These are phyloP conservation scores for Cardamine resedifolia DNA, from an alignment of 345 rosid genomes.

Conservation along the genomic window DNA sequence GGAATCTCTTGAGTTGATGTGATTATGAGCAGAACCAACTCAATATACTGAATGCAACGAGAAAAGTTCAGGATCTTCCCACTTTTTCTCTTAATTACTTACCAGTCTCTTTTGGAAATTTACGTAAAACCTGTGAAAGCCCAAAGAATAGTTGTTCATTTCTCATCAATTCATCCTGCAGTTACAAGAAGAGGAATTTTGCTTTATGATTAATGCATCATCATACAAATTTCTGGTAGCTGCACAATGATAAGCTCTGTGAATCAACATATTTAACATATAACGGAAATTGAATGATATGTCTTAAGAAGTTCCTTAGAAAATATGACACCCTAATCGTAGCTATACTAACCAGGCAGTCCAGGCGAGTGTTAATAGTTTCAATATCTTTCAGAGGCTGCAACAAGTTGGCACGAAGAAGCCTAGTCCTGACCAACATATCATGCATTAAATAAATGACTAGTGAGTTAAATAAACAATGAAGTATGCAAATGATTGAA, in stretches of 20 bases:
- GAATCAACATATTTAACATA: neutral
- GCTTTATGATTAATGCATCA: constrained; percentile 22
- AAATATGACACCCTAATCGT: constrained; percentile 26
- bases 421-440: constrained; percentile 76
- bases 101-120: constrained; percentile 98
- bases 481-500: neutral
- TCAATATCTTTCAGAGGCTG: constrained; percentile 95
- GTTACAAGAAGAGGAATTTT: constrained; percentile 30
- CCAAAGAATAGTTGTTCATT: constrained; percentile 95
- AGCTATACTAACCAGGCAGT: constrained; percentile 77
- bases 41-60: constrained; percentile 19
- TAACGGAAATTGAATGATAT: neutral
- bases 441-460: constrained; percentile 27
- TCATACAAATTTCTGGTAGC: neutral
- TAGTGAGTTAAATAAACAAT: constrained; percentile 3
- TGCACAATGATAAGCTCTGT: constrained; percentile 26
- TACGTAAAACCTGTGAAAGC: constrained; percentile 88
- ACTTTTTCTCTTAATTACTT: constrained; percentile 30
- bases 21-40: constrained; percentile 13
- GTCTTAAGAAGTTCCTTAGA: constrained; percentile 14
- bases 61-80: constrained; percentile 11
- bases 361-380: constrained; percentile 89
- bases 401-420: constrained; percentile 94
- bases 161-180: constrained; percentile 94
- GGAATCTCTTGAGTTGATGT: constrained; percentile 21